Conservation (phyloP, 1,139 yeast genomes). For the Yamadazyma buinensis region DNA sequence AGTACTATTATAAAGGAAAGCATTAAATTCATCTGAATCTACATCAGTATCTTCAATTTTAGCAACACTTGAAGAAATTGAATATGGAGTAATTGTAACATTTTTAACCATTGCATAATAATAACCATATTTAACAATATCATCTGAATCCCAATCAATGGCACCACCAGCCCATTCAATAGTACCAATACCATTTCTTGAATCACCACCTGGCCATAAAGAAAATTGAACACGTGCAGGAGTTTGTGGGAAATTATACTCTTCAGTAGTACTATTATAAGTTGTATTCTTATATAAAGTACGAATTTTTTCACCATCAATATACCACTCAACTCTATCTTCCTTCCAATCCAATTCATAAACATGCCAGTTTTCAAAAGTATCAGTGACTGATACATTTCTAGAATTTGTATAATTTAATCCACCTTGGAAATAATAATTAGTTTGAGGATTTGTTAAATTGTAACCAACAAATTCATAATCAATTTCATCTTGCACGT, state of each 20-base stretch:
- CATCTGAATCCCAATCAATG: slow-evolving; percentile 77
- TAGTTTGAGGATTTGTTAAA: slow-evolving; percentile 63
- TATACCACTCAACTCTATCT: slow-evolving; percentile 65
- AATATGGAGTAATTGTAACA: slow-evolving; percentile 63
- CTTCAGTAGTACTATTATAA: slow-evolving; percentile 57
- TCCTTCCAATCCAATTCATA: slow-evolving; percentile 83
- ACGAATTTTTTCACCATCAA: slow-evolving; percentile 71
- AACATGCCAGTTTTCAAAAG: slow-evolving; percentile 68
- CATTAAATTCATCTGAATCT: slow-evolving; percentile 26
- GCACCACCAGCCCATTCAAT: slow-evolving; percentile 92
- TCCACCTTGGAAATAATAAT: slow-evolving; percentile 73
- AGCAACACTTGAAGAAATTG: slow-evolving; percentile 51
- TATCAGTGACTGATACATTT: slow-evolving; percentile 44
- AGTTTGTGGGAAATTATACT: slow-evolving; percentile 79
- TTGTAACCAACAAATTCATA: slow-evolving; percentile 80
- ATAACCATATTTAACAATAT: slow-evolving; percentile 72
- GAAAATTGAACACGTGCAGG: slow-evolving; percentile 85
- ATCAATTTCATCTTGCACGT: slow-evolving; percentile 89
- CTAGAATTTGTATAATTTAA: slow-evolving; percentile 62
- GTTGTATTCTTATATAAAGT: slow-evolving; percentile 64
- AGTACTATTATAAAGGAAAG: slow-evolving; percentile 56
- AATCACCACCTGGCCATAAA: slow-evolving; percentile 89
- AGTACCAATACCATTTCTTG: slow-evolving; percentile 67
- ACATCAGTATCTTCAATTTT: slow-evolving; percentile 18
- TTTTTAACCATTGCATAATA: slow-evolving; percentile 63